A percentile compares a stretch with the other conserved stretches of the same genome.
phyloP scores from a whole-genome alignment of 1,284 basidiomycete species.

The Gymnopus androsaceus region DNA sequence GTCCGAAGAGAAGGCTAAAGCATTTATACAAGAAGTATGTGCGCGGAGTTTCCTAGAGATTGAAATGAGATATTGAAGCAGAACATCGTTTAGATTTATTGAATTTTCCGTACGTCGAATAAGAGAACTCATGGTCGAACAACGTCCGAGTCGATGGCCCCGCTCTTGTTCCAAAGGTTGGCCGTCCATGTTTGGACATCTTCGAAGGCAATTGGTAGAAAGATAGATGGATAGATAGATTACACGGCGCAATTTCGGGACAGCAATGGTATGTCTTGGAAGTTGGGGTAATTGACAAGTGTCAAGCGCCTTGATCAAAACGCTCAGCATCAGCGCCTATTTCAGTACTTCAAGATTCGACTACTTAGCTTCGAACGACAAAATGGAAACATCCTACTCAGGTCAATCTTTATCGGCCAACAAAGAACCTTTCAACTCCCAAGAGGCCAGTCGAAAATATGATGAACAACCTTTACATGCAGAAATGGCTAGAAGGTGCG shows the following conservation, averaged over 20 bases:
- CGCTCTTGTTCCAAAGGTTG: background rate
- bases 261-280: too few species aligned
- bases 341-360: too few species aligned
- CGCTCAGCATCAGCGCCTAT: too few species aligned
- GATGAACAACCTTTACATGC: constrained; percentile 18
- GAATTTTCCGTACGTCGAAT: constrained; percentile 39
- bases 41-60: constrained; percentile 52
- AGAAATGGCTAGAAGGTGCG: constrained; percentile 18
- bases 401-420: constrained; percentile 6
- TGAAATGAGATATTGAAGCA: background rate
- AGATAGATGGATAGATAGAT: too few species aligned
- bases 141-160: constrained; percentile 14
- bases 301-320: too few species aligned
- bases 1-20: constrained; percentile 62
- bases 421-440: constrained; percentile 11
- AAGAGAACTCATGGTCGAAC: constrained; percentile 42
- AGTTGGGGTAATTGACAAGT: too few species aligned
- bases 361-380: too few species aligned
- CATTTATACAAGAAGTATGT: constrained; percentile 75
- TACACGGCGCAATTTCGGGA: too few species aligned
- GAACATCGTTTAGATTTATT: background rate
- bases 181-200: too few species aligned
- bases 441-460: constrained; percentile 2
- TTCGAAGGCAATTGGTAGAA: too few species aligned
- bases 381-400: background rate